Base-by-base conservation (phyloP, 148 eudicot species). In the Arbutus unedo region DNA sequence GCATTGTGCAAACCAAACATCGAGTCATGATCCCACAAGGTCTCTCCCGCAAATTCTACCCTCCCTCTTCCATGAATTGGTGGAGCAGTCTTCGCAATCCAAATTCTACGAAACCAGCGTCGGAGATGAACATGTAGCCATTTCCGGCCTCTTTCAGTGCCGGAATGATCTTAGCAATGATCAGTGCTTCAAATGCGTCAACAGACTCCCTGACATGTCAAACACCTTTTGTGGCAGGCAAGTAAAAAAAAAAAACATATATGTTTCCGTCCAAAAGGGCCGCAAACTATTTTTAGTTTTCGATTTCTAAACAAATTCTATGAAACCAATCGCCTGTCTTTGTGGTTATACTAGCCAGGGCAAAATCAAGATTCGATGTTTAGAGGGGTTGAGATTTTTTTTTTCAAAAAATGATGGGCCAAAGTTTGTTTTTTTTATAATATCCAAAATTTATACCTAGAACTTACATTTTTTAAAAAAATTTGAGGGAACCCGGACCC, bases 71-170 rank as follows among this genome's bases (percentile, higher is more conserved):
- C 5, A 3, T 31, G 71, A 66, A 11, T 11, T 66, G 71, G 71
- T 66, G 43, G 71, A 66, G 71, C 71, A 66, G 71, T 66, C 71
- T 2, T 66, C 71, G 4, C 7, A 3, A 9, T 66, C 71, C 71
- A 66, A 31, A 4, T 66, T 66, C 44, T 66, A 66, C 2, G 71
- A 66, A 66, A 66, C 71, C 71, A 66, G 71, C 71, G 6, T 66
- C 0, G 71, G 71, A 11, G 71, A 66, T 9, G 71, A 66, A 10
- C 3, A 66, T 25, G 4, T 66, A 66, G 71, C 71, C 6, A 2
- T 66, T 66, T 66, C 71, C 2, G 71, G 71, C 6, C 71, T 66
- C 4, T 66, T 66, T 66, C 71, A 66, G 71, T 66, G 71, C 71
- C 71, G 71, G 71, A 11, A 4, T 25, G 71, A 66, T 66, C 43